Evolutionary conservation across 495 filamentous ascomycete species (phyloP), one percentile per base, ranked within the genome.

Genomic region (Aspergillus cristatus): DNA sequence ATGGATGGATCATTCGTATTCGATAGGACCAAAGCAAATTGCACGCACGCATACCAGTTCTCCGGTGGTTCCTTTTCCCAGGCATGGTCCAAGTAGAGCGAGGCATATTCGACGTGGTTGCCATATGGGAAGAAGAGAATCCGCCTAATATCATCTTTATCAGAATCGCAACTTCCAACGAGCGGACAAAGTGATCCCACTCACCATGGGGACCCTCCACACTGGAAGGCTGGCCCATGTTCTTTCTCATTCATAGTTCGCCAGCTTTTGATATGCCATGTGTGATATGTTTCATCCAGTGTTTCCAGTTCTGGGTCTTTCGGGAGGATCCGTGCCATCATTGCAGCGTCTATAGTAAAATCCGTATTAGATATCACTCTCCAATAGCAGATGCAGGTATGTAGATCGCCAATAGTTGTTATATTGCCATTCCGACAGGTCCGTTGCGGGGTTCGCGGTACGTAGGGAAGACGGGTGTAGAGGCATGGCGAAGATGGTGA

Each of bases 61-160:
- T 94, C 86, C 12, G 88, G 82, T 0, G 75, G 67, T 35, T 79
- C 74, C 10, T 71, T 75, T 11, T 74, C 77, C 63, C 81, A 89
- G 32, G 85, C 91, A 48, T 97, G 91, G 60, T 99, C 91, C 18
- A 99, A 76, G 62, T 99, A 99, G 54, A 99, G 83, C 2, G 93
- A 97, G 30, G 81, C 83, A 43, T 82, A 79, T 46, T 97, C 90
- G 31, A 84, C 79, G 44, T 91, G 85, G 48, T 99, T 99, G 32
- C 91, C 91, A 34, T 78, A 85, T 0, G 91, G 91, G 54, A 96
- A 99, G 47, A 97, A 86, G 15, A 99, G 78, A 51, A 97, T 81
- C 46, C 87, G 84, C 89, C 84, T 89, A 48, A 29, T n/a, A 24
- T 14, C 31, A 29, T n/a, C n/a, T n/a, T 14, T 26, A 35, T 65